These are phyloP conservation scores for Penicillium corylophilum DNA, from an alignment of 2,329 filamentous ascomycete species.

Conservation along the genomic window DNA sequence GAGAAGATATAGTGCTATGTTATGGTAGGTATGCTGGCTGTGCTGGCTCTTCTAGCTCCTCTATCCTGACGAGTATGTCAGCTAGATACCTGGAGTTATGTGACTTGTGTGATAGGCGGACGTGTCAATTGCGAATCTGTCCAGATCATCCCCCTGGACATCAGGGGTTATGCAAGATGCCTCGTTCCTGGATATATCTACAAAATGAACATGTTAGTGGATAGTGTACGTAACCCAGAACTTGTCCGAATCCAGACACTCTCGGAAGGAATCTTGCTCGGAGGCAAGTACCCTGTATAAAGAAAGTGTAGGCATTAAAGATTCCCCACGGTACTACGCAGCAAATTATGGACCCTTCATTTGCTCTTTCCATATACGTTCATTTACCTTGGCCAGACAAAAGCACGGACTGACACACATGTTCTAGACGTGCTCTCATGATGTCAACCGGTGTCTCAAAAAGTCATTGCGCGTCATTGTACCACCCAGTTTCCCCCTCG, in stretches of 20 bases:
- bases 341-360: background rate
- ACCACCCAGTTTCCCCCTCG: slow-evolving; percentile 11
- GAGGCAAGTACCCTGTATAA: slow-evolving; percentile 3
- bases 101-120: background rate
- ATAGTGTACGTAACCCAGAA: background rate
- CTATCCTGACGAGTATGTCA: background rate
- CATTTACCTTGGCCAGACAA: background rate
- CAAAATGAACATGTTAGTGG: background rate
- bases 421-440: slow-evolving; percentile 7
- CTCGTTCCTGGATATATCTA: slow-evolving; percentile 6
- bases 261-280: slow-evolving; percentile 12
- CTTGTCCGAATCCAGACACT: background rate
- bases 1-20: background rate
- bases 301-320: background rate
- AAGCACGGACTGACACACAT: background rate
- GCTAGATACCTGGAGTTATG: background rate
- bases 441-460: slow-evolving; percentile 15
- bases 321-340: background rate
- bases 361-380: background rate
- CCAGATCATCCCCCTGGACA: background rate
- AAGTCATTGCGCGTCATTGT: slow-evolving; percentile 20
- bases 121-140: background rate
- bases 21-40: background rate
- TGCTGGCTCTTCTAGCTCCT: background rate
- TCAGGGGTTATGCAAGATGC: slow-evolving; percentile 4